phyloP scores from a whole-genome alignment of 805 yeast genomes.

The Barnettozyma sucrosica region DNA sequence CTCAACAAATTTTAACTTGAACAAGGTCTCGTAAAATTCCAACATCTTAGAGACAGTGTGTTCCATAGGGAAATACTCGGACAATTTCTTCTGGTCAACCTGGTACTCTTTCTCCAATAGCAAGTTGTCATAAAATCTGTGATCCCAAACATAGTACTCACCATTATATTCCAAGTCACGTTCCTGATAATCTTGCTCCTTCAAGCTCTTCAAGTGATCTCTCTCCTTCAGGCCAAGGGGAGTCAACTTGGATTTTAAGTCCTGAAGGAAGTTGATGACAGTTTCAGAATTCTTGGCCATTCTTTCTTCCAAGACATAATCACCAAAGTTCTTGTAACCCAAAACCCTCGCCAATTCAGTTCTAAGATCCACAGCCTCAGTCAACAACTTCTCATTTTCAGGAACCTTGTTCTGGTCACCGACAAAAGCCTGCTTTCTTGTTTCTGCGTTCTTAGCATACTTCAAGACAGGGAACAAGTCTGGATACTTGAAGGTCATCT shows the following conservation, averaged over 20 bases:
- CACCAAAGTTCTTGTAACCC: constrained; percentile 66
- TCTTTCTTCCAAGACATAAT: constrained; percentile 65
- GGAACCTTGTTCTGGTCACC: constrained; percentile 67
- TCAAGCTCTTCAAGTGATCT: constrained; percentile 42
- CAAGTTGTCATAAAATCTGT: constrained; percentile 57
- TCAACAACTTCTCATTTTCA: constrained; percentile 55
- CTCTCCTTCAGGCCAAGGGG: constrained; percentile 58
- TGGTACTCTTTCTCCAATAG: constrained; percentile 62
- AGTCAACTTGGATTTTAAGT: constrained; percentile 50
- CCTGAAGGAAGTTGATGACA: constrained; percentile 57
- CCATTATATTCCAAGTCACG: constrained; percentile 38
- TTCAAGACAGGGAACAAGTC: constrained; percentile 74
- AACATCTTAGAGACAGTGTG: constrained; percentile 66
- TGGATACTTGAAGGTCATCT: constrained; percentile 79
- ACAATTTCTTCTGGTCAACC: constrained; percentile 64
- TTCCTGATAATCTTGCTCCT: constrained; percentile 43
- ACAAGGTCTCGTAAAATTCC: constrained; percentile 59
- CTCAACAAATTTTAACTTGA: constrained; percentile 62
- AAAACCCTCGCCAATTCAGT: constrained; percentile 53
- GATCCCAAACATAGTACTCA: constrained; percentile 66
- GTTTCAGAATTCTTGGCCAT: constrained; percentile 69
- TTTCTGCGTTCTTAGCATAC: constrained; percentile 55
- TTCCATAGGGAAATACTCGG: constrained; percentile 75
- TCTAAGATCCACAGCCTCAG: constrained; percentile 56
- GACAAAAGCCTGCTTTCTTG: constrained; percentile 59